Percentiles rank a stretch among this genome's conserved stretches.
Conservation (phyloP, 345 rosid species). For the Kernera saxatilis region DNA sequence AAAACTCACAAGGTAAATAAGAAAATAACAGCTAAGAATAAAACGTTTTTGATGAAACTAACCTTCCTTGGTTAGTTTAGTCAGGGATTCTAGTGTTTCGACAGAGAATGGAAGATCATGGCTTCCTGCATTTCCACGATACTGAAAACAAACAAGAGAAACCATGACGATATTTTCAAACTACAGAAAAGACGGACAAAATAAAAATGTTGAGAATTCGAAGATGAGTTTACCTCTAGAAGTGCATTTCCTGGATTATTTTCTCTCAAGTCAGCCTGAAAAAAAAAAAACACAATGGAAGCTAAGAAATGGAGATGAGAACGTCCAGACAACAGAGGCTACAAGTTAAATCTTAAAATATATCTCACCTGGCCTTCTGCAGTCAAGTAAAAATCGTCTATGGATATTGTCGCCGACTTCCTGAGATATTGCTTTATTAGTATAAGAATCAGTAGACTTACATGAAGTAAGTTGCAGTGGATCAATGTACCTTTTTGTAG, state of each 20-base stretch:
- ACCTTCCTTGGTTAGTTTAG: constrained; percentile 74
- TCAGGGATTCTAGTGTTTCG: constrained; percentile 51
- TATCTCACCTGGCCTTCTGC: constrained; percentile 70
- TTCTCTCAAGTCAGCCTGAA: constrained; percentile 69
- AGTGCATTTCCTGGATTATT: constrained; percentile 75
- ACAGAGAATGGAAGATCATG: constrained; percentile 91
- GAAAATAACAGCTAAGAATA: background rate
- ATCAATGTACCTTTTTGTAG: constrained; percentile 60
- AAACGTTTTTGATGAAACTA: constrained; percentile 11
- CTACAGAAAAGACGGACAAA: background rate
- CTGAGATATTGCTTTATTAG: constrained; percentile 35
- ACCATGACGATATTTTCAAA: background rate
- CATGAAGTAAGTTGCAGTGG: background rate
- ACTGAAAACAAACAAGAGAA: constrained; percentile 33
- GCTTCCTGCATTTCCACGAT: constrained; percentile 95
- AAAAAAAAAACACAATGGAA: background rate
- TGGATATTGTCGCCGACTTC: constrained; percentile 78
- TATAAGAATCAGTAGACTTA: background rate
- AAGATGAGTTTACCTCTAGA: constrained; percentile 50
- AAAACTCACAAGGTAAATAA: constrained; percentile 10
- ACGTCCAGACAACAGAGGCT: background rate
- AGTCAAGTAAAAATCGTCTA: constrained; percentile 93
- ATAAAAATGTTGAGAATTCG: background rate
- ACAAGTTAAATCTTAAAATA: constrained; percentile 6
- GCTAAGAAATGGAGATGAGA: background rate